Percentiles rank a stretch among this genome's conserved stretches.
Evolutionary conservation across 306 rosid genomes (phyloP).

Genomic region (Oemleria cerasiformis): DNA sequence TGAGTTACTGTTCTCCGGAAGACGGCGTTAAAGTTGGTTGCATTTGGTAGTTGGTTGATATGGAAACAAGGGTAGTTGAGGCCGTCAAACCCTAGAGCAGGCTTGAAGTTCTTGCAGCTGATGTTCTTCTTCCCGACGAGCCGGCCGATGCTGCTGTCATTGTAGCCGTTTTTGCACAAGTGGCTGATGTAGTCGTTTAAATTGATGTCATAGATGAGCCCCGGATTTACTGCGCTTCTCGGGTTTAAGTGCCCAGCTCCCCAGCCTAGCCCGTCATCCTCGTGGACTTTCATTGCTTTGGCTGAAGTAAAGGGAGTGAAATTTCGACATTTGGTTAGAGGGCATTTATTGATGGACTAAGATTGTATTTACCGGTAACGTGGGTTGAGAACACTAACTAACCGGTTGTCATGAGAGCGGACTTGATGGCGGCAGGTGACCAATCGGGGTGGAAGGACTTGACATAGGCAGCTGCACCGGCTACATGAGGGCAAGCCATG

Average conservation of each 20-base stretch:
- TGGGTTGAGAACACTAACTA: constrained; percentile 9
- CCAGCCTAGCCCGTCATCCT: constrained; percentile 36
- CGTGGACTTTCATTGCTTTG: constrained; percentile 42
- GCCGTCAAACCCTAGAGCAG: constrained; percentile 57
- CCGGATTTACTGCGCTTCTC: constrained; percentile 50
- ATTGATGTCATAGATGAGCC: constrained; percentile 56
- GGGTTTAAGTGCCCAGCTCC: constrained; percentile 85
- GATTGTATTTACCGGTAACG: not conserved
- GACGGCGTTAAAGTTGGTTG: constrained; percentile 37
- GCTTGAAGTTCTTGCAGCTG: constrained; percentile 38
- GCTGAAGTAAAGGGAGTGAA: constrained; percentile 41
- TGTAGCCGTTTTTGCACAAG: constrained; percentile 58
- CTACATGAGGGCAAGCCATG: constrained; percentile 85
- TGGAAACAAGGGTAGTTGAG: constrained; percentile 85
- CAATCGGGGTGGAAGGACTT: constrained; percentile 82
- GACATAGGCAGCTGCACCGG: constrained; percentile 72
- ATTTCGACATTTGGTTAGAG: not conserved
- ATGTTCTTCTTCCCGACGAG: constrained; percentile 37
- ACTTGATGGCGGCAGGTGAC: constrained; percentile 93
- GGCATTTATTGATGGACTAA: not conserved
- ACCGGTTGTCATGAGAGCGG: constrained; percentile 94
- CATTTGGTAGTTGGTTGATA: constrained; percentile 17
- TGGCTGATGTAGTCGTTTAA: constrained; percentile 44
- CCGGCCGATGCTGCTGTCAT: constrained; percentile 36
- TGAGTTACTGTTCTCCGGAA: constrained; percentile 58